phyloP scores from a whole-genome alignment of 139 green algal genomes.

The Desmodesmus armatus region DNA sequence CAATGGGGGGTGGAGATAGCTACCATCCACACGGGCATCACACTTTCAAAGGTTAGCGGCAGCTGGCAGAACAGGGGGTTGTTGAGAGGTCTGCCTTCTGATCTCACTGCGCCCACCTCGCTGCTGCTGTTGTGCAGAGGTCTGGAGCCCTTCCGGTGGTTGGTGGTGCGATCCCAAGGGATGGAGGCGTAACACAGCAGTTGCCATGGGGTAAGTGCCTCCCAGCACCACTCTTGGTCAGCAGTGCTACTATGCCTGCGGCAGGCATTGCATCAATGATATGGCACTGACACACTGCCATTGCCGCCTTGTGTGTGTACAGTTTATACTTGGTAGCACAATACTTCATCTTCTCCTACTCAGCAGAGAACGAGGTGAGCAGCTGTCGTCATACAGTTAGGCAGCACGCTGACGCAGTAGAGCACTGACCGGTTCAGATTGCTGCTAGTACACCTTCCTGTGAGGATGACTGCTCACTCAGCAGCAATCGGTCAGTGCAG shows the following conservation, averaged over 20 bases:
- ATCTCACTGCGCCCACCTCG: too few species aligned
- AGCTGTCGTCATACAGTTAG: too few species aligned
- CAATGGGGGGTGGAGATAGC: conserved; percentile 35
- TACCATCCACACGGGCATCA: conserved; percentile 41
- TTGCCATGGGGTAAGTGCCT: conserved; percentile 47
- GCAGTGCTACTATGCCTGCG: not conserved
- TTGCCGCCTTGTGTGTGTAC: not conserved
- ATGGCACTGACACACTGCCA: too few species aligned
- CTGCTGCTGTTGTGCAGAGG: conserved; percentile 45
- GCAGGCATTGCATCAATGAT: not conserved
- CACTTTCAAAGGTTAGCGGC: conserved; percentile 45
- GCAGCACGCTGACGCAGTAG: not conserved
- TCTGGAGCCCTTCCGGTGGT: conserved; percentile 64
- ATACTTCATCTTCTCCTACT: conserved; percentile 51
- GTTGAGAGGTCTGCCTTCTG: not conserved
- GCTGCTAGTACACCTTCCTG: not conserved
- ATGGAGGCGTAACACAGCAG: conserved; percentile 60
- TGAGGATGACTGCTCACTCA: not conserved
- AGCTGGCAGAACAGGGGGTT: not conserved
- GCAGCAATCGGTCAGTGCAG: not conserved
- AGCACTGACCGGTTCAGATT: too few species aligned
- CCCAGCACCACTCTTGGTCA: not conserved
- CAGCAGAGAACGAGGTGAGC: conserved; percentile 49
- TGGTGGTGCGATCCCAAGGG: conserved; percentile 65
- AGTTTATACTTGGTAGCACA: conserved; percentile 45